phyloP scores from a whole-genome alignment of 257 asterid genomes.

The Fraxinus excelsior region DNA sequence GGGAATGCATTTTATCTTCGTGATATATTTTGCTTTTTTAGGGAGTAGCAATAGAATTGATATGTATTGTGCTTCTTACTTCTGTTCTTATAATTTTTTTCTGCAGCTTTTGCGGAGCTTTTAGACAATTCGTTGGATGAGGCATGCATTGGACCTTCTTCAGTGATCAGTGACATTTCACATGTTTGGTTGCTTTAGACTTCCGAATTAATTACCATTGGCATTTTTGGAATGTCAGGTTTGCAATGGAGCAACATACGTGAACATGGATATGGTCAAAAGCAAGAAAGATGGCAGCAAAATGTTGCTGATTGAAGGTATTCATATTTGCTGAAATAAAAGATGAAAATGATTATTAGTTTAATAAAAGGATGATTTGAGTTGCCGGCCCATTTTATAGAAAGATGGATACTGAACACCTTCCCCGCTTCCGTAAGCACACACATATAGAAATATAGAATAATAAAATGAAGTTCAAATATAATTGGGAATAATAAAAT shows the following conservation, averaged over 20 bases:
- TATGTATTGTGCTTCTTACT: constrained; percentile 17
- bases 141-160: constrained; percentile 41
- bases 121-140: constrained; percentile 91
- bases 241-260: constrained; percentile 84
- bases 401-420: background rate
- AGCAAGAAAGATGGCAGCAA: constrained; percentile 80
- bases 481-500: no score
- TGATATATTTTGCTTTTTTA: constrained; percentile 20
- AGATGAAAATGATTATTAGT: constrained; percentile 4
- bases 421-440: background rate
- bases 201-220: constrained; percentile 8
- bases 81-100: constrained; percentile 21
- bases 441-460: background rate
- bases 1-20: background rate
- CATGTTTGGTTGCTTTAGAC: constrained; percentile 20
- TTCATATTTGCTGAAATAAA: background rate
- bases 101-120: constrained; percentile 96
- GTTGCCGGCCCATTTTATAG: background rate
- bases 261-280: constrained; percentile 67
- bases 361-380: background rate
- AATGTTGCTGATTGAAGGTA: constrained; percentile 93
- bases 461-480: no score
- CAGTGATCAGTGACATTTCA: background rate
- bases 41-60: constrained; percentile 16
- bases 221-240: constrained; percentile 43